Evolutionary conservation across 2,329 filamentous ascomycete genomes (phyloP).

Genomic region (Fusarium coicis): DNA sequence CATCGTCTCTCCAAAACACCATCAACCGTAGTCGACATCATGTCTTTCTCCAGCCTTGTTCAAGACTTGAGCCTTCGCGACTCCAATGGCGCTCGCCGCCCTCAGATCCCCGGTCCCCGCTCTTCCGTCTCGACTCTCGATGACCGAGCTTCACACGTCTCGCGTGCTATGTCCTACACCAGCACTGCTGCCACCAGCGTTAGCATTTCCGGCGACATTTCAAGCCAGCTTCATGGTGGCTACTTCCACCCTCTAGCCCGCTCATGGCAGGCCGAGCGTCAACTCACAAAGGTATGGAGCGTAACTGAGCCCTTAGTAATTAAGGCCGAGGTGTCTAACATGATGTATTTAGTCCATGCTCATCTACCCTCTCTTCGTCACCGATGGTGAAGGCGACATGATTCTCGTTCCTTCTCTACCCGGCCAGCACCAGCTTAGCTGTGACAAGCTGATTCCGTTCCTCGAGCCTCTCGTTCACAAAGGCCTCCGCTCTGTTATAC

Average conservation of each 20-base stretch:
- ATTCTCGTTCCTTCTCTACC: slow-evolving; percentile 89
- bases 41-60: slow-evolving; percentile 76
- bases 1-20: slow-evolving; percentile 7
- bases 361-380: slow-evolving; percentile 97
- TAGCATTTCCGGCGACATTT: slow-evolving; percentile 79
- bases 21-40: slow-evolving; percentile 46
- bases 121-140: slow-evolving; percentile 67
- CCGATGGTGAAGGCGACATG: slow-evolving; percentile 93
- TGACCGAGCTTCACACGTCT: slow-evolving; percentile 70
- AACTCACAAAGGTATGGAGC: slow-evolving; percentile 79
- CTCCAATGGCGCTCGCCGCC: slow-evolving; percentile 58
- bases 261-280: slow-evolving; percentile 85
- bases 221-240: slow-evolving; percentile 84
- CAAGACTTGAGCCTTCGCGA: slow-evolving; percentile 72
- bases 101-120: slow-evolving; percentile 52
- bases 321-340: slow-evolving; percentile 22
- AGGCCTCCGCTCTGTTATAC: slow-evolving; percentile 90
- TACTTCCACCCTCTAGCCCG: slow-evolving; percentile 84
- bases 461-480: slow-evolving; percentile 88
- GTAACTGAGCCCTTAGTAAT: background rate
- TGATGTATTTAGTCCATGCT: slow-evolving; percentile 81
- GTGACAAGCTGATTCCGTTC: slow-evolving; percentile 87
- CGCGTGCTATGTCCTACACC: slow-evolving; percentile 72
- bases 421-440: slow-evolving; percentile 86
- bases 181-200: slow-evolving; percentile 75